Conservation (phyloP, 805 yeast species). For the Suhomyces sp. region DNA sequence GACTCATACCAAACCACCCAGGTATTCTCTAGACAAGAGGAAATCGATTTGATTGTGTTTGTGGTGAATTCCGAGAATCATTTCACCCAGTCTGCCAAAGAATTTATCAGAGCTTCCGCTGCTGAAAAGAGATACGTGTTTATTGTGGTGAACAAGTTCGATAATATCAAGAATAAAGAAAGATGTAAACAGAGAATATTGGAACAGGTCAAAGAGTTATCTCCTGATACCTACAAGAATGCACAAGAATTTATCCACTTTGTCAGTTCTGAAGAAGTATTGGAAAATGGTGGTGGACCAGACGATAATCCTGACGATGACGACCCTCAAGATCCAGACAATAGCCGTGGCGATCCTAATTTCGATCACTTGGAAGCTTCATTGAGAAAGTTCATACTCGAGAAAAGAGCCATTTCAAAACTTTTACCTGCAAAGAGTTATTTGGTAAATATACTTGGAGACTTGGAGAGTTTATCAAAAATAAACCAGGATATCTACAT, state of each 20-base stretch:
- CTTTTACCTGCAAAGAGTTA: slow-evolving; percentile 92
- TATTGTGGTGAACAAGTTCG: slow-evolving; percentile 91
- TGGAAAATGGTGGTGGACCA: slow-evolving; percentile 29
- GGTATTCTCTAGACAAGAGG: slow-evolving; percentile 93
- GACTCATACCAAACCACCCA: slow-evolving; percentile 94
- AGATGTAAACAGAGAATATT: slow-evolving; percentile 74
- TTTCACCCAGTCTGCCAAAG: slow-evolving; percentile 90
- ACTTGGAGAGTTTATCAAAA: slow-evolving; percentile 56
- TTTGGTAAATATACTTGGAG: slow-evolving; percentile 63
- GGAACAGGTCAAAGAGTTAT: slow-evolving; percentile 77
- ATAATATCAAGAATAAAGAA: slow-evolving; percentile 75
- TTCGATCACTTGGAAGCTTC: slow-evolving; percentile 85
- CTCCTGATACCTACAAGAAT: slow-evolving; percentile 89
- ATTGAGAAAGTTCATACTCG: slow-evolving; percentile 78
- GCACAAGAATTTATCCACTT: slow-evolving; percentile 92
- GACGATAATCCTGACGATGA: slow-evolving; percentile 24
- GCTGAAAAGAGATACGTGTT: slow-evolving; percentile 88
- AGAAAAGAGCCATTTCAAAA: slow-evolving; percentile 85
- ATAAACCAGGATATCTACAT: slow-evolving; percentile 58
- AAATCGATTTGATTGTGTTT: slow-evolving; percentile 92
- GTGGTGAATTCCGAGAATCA: slow-evolving; percentile 97
- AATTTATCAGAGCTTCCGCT: slow-evolving; percentile 86
- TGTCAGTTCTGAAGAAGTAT: slow-evolving; percentile 61
- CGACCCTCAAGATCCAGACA: slow-evolving; percentile 31
- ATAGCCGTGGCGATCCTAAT: slow-evolving; percentile 48